Evolutionary conservation across 2,329 filamentous ascomycete genomes (phyloP).

Genomic region (Stagonosporopsis chrysanthemi): DNA sequence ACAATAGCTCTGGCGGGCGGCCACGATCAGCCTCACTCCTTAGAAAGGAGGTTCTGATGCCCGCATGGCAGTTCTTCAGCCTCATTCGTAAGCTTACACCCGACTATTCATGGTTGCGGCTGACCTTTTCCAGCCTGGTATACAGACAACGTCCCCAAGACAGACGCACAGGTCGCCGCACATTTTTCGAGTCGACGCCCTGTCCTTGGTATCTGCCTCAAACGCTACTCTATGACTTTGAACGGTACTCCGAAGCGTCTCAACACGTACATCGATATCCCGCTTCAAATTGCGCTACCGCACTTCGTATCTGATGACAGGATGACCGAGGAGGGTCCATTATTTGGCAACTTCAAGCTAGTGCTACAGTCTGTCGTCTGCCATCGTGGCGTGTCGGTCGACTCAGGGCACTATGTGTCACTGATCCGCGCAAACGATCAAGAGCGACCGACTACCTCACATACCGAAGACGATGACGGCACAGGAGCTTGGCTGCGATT

Average conservation of each 20-base stretch:
- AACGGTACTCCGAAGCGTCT: slow-evolving; percentile 74
- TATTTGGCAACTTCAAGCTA: slow-evolving; percentile 91
- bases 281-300: slow-evolving; percentile 80
- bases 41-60: slow-evolving; percentile 87
- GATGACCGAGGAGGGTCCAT: slow-evolving; percentile 68
- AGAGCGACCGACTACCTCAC: slow-evolving; percentile 49
- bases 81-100: slow-evolving; percentile 73
- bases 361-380: slow-evolving; percentile 91
- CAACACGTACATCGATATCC: slow-evolving; percentile 89
- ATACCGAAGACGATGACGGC: slow-evolving; percentile 56
- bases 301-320: slow-evolving; percentile 88
- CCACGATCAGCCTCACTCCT: slow-evolving; percentile 53
- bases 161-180: slow-evolving; percentile 82
- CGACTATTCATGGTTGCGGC: background rate
- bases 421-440: slow-evolving; percentile 74
- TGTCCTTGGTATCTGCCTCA: slow-evolving; percentile 90
- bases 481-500: slow-evolving; percentile 77
- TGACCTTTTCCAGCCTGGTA: slow-evolving; percentile 75
- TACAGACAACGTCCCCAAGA: slow-evolving; percentile 68
- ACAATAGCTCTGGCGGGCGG: slow-evolving; percentile 40
- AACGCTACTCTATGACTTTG: slow-evolving; percentile 81
- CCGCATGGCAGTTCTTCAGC: slow-evolving; percentile 97
- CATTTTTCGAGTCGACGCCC: slow-evolving; percentile 85
- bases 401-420: slow-evolving; percentile 90
- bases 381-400: slow-evolving; percentile 83